Base-by-base conservation (phyloP, 108 stramenopile genomes). In the Licmophora abbreviata region DNA sequence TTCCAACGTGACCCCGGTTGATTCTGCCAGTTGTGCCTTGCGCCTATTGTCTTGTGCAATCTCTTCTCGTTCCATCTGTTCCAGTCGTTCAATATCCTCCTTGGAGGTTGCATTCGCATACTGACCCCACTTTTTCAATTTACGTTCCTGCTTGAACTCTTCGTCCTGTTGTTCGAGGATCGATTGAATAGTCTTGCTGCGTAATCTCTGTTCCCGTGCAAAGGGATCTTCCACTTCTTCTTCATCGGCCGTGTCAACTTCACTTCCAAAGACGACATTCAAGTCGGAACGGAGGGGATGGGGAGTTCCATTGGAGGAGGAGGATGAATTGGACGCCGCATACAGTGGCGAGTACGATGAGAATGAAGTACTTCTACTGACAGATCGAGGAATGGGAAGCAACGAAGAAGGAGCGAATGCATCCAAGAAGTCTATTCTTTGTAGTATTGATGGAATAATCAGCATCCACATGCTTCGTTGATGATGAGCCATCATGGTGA, bases 81-180 rank as follows among this genome's bases (percentile, higher is more conserved):
- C 40, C 2, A 81, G 29, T 20, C 28, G 29, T 20, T 68, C 43
- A 30, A 83, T 69, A 48, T 85, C 88, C 53, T 75, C 73, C 51
- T 55, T 51, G 22, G 54, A 68, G 23, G 56, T 81, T 4, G 78
- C 78, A 29, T 58, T 59, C 17, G 80, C 80, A 61, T 78, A 85
- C 41, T 77, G 76, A 9, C 83, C 83, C 76, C 84, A 63, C 33
- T 66, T 58, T 22, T 68, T 59, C 43, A 44, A 52, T 43, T 68
- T 61, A 10, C 88, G 61, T 41, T 81, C 74, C 46, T 69, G 71
- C 35, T 64, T 73, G 61, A 84, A 85, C 35, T 68, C 57, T 20
- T 49, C 51, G 55, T 89, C 81, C 35, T 79, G 69, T 40, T 73
- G 69, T 7, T 75, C 71, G 51, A 89, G 43, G 21, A 76, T 26